Evolutionary conservation across 305 asterid species (phyloP).

Genomic region (Fraxinus sp.): DNA sequence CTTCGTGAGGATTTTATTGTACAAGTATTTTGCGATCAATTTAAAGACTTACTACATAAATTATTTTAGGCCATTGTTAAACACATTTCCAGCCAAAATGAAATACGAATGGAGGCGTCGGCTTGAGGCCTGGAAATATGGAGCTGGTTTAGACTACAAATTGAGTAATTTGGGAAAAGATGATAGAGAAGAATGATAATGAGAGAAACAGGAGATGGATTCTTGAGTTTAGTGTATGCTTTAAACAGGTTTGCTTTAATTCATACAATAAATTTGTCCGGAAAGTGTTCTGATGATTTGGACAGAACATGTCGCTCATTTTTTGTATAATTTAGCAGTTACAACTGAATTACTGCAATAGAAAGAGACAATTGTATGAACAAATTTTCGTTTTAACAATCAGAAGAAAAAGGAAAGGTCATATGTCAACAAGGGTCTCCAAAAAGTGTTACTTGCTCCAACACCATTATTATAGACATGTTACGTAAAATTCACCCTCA

Average conservation of each 20-base stretch:
- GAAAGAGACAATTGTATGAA: background rate
- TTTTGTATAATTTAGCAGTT: background rate
- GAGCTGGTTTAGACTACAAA: slow-evolving; percentile 88
- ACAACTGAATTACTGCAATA: background rate
- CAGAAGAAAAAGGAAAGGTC: background rate
- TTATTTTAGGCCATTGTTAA: slow-evolving; percentile 54
- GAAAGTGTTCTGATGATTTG: background rate
- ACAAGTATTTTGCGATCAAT: background rate
- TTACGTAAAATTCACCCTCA: background rate
- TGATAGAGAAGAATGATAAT: slow-evolving; percentile 4
- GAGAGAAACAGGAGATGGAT: background rate
- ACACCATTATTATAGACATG: background rate
- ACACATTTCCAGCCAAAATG: slow-evolving; percentile 51
- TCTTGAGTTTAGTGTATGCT: background rate
- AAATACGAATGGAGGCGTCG: slow-evolving; percentile 66
- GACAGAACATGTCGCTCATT: background rate
- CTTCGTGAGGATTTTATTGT: background rate
- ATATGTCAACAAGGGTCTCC: background rate
- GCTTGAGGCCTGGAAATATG: slow-evolving; percentile 95
- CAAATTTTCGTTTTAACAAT: background rate
- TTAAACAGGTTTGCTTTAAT: background rate
- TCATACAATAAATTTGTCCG: background rate
- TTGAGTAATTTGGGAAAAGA: slow-evolving; percentile 23
- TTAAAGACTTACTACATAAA: slow-evolving; percentile 1
- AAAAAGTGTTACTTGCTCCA: background rate